Conservation (phyloP, 805 yeast genomes). For the Yarrowia yakushimensis region DNA sequence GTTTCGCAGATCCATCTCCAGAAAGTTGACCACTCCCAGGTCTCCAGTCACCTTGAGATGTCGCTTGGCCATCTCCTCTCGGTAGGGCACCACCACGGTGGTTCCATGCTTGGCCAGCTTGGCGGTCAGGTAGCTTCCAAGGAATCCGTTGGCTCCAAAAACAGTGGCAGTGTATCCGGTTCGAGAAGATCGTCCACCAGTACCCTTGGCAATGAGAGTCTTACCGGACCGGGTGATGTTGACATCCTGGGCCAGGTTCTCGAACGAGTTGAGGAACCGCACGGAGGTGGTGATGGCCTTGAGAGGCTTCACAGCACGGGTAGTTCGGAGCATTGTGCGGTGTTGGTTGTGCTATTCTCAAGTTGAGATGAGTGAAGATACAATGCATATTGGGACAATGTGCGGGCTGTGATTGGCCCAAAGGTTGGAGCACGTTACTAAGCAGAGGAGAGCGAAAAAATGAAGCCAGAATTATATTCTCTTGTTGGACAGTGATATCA, state of each 20-base stretch:
- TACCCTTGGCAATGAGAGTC: conserved; percentile 64
- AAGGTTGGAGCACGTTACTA: background rate
- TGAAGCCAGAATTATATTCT: too few species aligned
- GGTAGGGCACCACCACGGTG: conserved; percentile 67
- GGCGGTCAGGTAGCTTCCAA: conserved; percentile 68
- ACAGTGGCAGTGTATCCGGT: conserved; percentile 87
- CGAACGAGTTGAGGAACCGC: conserved; percentile 39
- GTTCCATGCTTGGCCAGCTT: conserved; percentile 83
- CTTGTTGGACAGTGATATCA: too few species aligned
- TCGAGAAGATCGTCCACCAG: conserved; percentile 77
- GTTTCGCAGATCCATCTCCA: conserved; percentile 80
- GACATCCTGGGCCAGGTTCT: conserved; percentile 49
- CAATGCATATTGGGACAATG: conserved; percentile 15
- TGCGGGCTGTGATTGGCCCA: background rate
- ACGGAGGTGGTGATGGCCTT: conserved; percentile 17
- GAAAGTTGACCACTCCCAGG: conserved; percentile 79
- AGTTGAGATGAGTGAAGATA: background rate
- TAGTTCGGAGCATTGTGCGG: conserved; percentile 21
- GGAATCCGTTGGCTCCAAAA: conserved; percentile 75
- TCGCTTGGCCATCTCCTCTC: conserved; percentile 75
- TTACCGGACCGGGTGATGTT: conserved; percentile 70
- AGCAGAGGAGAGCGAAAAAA: background rate
- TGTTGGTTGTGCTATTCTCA: background rate
- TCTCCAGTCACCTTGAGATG: conserved; percentile 81
- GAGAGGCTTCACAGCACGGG: conserved; percentile 21